These are phyloP conservation scores for Pestalotiopsis sp. DNA, from an alignment of 2,329 filamentous ascomycete species.

Conservation along the genomic window DNA sequence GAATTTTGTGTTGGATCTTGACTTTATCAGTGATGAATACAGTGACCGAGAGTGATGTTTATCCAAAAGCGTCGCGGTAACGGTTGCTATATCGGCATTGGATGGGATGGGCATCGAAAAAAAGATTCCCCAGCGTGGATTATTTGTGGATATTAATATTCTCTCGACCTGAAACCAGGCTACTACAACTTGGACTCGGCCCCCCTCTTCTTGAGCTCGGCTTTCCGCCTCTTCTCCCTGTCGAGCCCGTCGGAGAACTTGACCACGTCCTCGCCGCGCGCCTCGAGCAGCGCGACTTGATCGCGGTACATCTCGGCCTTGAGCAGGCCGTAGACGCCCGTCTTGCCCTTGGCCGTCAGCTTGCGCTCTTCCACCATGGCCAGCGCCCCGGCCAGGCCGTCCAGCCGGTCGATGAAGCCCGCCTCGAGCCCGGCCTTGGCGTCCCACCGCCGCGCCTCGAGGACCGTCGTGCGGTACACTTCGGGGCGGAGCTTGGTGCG, in stretches of 20 bases:
- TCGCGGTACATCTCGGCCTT: conserved; percentile 79
- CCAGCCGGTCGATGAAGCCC: conserved; percentile 66
- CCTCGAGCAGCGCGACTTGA: conserved; percentile 60
- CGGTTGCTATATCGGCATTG: too few species aligned
- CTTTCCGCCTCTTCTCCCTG: conserved; percentile 51
- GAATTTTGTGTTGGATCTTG: too few species aligned
- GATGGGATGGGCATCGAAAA: too few species aligned
- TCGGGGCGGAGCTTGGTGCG: conserved; percentile 64
- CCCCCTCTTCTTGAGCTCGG: conserved; percentile 48
- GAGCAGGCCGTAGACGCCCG: conserved; percentile 69
- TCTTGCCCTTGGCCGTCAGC: conserved; percentile 63
- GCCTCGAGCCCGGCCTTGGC: conserved; percentile 64
- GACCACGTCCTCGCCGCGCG: conserved; percentile 21
- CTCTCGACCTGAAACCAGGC: too few species aligned
- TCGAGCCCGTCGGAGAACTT: conserved; percentile 43
- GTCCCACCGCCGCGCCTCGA: conserved; percentile 73
- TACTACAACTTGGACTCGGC: conserved; percentile 40
- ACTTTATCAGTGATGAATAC: too few species aligned
- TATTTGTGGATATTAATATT: too few species aligned
- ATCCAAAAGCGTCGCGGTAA: too few species aligned
- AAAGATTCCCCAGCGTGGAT: too few species aligned
- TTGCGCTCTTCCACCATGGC: conserved; percentile 45
- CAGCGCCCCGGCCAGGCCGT: conserved; percentile 43
- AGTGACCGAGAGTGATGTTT: too few species aligned
- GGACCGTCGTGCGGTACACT: conserved; percentile 65